phyloP scores from a whole-genome alignment of 345 rosid species.

The Gossypium ekmanianum region DNA sequence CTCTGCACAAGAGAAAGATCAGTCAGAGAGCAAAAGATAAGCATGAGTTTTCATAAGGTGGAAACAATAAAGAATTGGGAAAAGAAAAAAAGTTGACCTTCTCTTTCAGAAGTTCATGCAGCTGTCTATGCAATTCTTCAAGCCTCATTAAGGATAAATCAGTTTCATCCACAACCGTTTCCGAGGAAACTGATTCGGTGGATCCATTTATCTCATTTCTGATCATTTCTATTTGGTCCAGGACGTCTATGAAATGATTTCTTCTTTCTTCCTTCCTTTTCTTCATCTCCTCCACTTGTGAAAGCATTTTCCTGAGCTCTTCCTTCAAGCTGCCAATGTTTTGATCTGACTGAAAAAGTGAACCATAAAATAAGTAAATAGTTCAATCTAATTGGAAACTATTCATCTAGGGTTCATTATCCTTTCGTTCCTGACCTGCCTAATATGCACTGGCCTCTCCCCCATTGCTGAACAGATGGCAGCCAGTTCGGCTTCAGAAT shows the following conservation, averaged over 20 bases:
- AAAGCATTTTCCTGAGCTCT: slow-evolving; percentile 65
- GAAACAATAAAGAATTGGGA: neutral
- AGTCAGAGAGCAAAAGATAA: slow-evolving; percentile 1
- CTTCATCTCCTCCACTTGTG: slow-evolving; percentile 84
- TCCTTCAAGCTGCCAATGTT: slow-evolving; percentile 73
- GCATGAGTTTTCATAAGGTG: neutral
- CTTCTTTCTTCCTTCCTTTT: slow-evolving; percentile 74
- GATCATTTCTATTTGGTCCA: slow-evolving; percentile 48
- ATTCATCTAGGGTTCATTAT: neutral
- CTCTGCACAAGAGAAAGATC: slow-evolving; percentile 36
- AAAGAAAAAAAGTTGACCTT: slow-evolving; percentile 43
- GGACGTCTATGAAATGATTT: slow-evolving; percentile 64
- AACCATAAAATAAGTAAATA: slow-evolving; percentile 25
- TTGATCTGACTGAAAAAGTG: slow-evolving; percentile 59
- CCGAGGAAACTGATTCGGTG: slow-evolving; percentile 27
- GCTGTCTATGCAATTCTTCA: slow-evolving; percentile 62
- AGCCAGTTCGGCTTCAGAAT: slow-evolving; percentile 85
- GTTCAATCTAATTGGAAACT: neutral
- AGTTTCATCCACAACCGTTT: slow-evolving; percentile 52
- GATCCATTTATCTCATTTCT: slow-evolving; percentile 56
- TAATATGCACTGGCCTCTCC: slow-evolving; percentile 80
- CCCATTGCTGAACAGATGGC: slow-evolving; percentile 86
- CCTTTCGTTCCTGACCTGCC: slow-evolving; percentile 55
- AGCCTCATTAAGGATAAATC: slow-evolving; percentile 75
- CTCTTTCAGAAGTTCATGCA: slow-evolving; percentile 63